phyloP scores from a whole-genome alignment of 495 filamentous ascomycete genomes.

The Tuber brumale region DNA sequence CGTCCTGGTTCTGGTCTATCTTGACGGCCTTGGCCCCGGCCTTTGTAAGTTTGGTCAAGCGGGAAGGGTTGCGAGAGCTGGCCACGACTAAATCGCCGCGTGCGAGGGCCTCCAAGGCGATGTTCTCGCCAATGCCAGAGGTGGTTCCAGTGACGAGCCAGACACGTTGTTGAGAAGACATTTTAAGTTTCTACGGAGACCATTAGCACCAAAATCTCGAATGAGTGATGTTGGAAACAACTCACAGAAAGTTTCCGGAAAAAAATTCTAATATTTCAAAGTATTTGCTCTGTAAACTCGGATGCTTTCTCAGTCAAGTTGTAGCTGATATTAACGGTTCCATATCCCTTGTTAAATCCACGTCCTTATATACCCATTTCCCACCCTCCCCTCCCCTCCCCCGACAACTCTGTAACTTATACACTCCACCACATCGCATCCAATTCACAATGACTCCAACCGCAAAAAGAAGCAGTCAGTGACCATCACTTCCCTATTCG shows the following conservation, averaged over 20 bases:
- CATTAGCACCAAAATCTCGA: background rate
- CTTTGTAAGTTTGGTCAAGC: conserved; percentile 40
- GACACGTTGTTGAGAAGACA: conserved; percentile 23
- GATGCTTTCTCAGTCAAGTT: background rate
- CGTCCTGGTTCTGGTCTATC: conserved; percentile 41
- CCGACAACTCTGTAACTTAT: no score
- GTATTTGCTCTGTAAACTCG: background rate
- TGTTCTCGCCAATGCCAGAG: conserved; percentile 42
- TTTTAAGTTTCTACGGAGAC: background rate
- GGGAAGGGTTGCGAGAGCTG: conserved; percentile 29
- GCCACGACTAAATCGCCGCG: conserved; percentile 44
- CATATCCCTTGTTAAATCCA: background rate
- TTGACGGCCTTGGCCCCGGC: conserved; percentile 42
- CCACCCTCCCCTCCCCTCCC: background rate
- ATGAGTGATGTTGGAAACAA: background rate
- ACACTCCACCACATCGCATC: background rate
- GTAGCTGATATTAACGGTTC: background rate
- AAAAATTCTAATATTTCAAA: background rate
- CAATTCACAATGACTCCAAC: background rate
- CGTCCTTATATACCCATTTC: background rate
- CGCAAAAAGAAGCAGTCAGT: background rate
- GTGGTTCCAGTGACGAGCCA: conserved; percentile 47
- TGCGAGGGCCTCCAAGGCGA: conserved; percentile 40
- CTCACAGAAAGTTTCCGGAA: background rate
- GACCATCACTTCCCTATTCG: background rate